These are phyloP conservation scores for Fusarium miscanthi DNA, from an alignment of 2,329 filamentous ascomycete species.

Conservation along the genomic window DNA sequence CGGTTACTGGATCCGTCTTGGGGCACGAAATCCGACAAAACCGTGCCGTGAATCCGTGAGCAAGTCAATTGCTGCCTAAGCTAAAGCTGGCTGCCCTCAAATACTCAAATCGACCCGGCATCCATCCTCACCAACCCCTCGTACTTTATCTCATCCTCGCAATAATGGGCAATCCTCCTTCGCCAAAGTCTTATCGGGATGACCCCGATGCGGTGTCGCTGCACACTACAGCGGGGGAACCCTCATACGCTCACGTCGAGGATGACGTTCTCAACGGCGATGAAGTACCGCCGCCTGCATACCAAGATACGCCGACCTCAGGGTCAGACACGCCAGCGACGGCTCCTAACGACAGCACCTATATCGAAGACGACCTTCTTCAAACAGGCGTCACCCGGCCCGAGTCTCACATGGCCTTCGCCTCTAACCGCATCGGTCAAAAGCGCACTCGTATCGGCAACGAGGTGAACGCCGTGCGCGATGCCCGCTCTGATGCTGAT, in stretches of 20 bases:
- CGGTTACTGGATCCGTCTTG: neutral
- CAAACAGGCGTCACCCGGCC: conserved; percentile 2
- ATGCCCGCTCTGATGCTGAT: conserved; percentile 29
- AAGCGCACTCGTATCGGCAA: conserved; percentile 33
- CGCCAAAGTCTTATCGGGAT: conserved; percentile 9
- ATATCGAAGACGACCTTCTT: neutral
- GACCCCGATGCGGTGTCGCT: conserved; percentile 38
- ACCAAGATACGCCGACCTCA: neutral
- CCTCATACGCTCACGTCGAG: conserved; percentile 2
- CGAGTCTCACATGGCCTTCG: conserved; percentile 15
- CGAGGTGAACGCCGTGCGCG: conserved; percentile 26
- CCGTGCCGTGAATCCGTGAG: neutral
- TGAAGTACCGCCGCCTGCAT: neutral
- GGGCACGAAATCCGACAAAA: neutral
- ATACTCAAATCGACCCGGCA: too few species aligned
- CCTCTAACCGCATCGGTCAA: conserved; percentile 20
- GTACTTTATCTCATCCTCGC: rapidly evolving
- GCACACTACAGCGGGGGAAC: conserved; percentile 28
- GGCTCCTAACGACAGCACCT: neutral
- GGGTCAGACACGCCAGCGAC: neutral
- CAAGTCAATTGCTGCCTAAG: conserved; percentile 3
- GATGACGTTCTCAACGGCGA: conserved; percentile 7
- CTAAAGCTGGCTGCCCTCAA: too few species aligned
- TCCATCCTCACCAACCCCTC: rapidly evolving
- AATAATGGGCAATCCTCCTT: conserved; percentile 14